Base-by-base conservation (phyloP, 2,329 filamentous ascomycete genomes). In the Talaromyces sp. region DNA sequence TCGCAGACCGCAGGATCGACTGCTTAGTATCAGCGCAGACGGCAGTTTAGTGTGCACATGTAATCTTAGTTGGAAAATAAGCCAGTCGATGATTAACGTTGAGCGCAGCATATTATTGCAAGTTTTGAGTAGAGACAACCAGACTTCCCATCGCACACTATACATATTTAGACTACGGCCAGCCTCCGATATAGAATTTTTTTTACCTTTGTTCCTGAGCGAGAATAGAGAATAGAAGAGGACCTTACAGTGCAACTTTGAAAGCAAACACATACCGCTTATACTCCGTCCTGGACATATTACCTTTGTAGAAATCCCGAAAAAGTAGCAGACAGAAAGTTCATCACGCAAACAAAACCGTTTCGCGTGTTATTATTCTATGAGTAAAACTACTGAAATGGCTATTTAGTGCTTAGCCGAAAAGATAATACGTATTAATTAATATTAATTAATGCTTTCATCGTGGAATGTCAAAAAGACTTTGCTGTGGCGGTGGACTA, bases 11-110 rank as follows among this genome's bases (percentile, higher is more conserved):
- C 35, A 38, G n/a, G 54, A 57, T 60, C 58, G 58, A 43, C 48
- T 29, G 46, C 54, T 54, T 35, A 53, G 58, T 48, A 56, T 60
- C 54, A 50, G 58, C 54, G 35, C 56, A 52, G 35, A 38, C n/a
- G 35, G 17, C 35, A 17, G n/a, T 38, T 38, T 38, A 38, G 8
- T 38, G 35, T 38, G 35, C 35, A 38, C 35, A 38, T 38, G 35
- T 38, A 38, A 38, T 38, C 35, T 38, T 38, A 38, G 35, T 38
- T 38, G 35, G 35, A 38, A 38, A 17, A 38, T n/a, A n/a, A 38
- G 35, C 17, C 35, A 38, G 14, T 38, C 35, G 35, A 38, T 38
- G 35, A 38, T 35, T 35, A 29, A 29, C 6, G 27, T 29, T 29
- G 12, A 38, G 35, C 35, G 35, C 35, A n/a, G 35, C 35, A 38